Percentiles rank a stretch among this genome's conserved stretches.
Conservation (phyloP, 257 asterid genomes). For the Paraleonurus japonicus region DNA sequence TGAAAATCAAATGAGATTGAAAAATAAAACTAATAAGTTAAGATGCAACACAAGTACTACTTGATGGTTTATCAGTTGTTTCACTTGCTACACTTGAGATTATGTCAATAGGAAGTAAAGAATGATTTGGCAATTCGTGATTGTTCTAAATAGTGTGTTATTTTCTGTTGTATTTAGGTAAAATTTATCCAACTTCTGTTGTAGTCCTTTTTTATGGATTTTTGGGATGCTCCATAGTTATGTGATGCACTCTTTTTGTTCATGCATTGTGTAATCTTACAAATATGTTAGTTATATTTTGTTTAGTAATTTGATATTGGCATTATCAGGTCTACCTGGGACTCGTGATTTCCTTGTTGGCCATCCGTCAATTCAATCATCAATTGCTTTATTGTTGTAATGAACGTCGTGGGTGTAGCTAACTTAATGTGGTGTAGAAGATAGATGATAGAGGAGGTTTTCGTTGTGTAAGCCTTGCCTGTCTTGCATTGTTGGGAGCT, state of each 20-base stretch:
- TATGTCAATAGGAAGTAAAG: neutral
- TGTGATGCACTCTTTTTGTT: neutral
- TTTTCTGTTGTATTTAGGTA: neutral
- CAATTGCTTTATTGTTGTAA: neutral
- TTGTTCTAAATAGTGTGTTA: neutral
- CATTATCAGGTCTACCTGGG: constrained; percentile 22
- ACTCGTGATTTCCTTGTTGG: neutral
- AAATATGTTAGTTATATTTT: neutral
- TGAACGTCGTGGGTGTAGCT: constrained; percentile 8
- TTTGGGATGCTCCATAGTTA: neutral
- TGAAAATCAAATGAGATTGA: neutral
- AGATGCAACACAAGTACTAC: neutral
- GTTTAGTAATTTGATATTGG: neutral
- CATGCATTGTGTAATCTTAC: neutral
- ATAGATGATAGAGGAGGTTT: constrained; percentile 15
- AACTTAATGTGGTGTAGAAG: constrained; percentile 23
- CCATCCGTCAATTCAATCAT: neutral
- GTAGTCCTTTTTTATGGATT: neutral
- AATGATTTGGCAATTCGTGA: neutral
- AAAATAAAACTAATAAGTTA: neutral
- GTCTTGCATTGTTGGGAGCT: neutral
- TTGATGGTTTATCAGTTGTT: neutral
- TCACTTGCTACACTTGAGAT: neutral
- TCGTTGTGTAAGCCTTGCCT: constrained; percentile 11
- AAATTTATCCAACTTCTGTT: neutral